These are phyloP conservation scores for Leersia perrieri DNA, from an alignment of 176 grass and related monocot genomes.

Conservation along the genomic window DNA sequence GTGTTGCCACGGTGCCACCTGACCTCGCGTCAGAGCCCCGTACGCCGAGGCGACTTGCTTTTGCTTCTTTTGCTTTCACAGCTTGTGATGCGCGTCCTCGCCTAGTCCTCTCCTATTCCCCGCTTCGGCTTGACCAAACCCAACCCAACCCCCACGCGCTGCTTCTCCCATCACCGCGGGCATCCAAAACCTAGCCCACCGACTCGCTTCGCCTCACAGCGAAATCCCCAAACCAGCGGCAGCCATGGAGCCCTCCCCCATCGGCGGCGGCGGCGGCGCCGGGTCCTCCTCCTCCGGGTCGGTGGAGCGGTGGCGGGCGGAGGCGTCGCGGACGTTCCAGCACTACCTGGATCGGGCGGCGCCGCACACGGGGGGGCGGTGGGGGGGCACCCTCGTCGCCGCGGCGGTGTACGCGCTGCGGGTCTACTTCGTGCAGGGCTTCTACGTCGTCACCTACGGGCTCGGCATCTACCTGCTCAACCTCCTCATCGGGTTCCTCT, in stretches of 20 bases:
- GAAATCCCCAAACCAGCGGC: constrained; percentile 15
- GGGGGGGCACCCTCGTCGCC: constrained; percentile 53
- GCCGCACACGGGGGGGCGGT: constrained; percentile 62
- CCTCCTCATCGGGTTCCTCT: constrained; percentile 98
- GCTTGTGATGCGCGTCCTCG: neutral
- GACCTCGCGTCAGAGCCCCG: neutral
- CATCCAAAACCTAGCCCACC: constrained; percentile 20
- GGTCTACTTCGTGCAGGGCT: constrained; percentile 79
- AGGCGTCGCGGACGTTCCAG: constrained; percentile 72
- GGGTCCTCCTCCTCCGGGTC: constrained; percentile 13
- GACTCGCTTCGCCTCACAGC: neutral
- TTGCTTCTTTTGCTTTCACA: neutral
- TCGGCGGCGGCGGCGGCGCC: constrained; percentile 22
- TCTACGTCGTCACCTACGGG: constrained; percentile 85
- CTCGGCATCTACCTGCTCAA: constrained; percentile 97
- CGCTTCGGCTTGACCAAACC: constrained; percentile 7
- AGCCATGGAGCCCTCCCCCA: constrained; percentile 34
- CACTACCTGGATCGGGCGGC: constrained; percentile 86
- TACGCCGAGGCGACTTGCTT: neutral
- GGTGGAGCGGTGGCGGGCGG: constrained; percentile 56
- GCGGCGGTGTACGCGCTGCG: constrained; percentile 69
- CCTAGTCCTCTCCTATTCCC: neutral
- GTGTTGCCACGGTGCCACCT: neutral
- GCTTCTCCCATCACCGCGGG: neutral
- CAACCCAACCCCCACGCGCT: neutral